Evolutionary conservation across 2,329 filamentous ascomycete species (phyloP).

Genomic region (Aspergillus pseudonomiae): DNA sequence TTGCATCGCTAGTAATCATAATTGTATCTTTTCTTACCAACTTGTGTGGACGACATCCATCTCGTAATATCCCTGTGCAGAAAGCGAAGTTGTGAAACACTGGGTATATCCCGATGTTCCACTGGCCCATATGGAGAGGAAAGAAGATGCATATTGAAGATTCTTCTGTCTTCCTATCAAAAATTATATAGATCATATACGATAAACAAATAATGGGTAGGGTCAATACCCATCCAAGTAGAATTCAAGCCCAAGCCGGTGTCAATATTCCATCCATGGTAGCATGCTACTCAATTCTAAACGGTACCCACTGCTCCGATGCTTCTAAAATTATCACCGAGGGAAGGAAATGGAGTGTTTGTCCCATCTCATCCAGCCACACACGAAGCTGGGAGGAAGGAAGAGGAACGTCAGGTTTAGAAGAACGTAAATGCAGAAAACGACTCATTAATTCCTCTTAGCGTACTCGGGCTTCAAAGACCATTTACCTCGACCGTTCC

Average conservation of each 20-base stretch:
- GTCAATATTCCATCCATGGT: background rate
- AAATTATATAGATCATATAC: no score
- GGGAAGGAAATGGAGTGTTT: background rate
- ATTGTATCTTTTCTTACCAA: background rate
- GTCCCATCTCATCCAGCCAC: background rate
- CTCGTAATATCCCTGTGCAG: no score
- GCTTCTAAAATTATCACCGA: background rate
- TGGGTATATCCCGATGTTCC: no score
- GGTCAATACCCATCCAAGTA: no score
- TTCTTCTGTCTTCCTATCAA: no score
- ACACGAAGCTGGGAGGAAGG: background rate
- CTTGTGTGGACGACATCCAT: no score
- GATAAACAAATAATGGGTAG: no score
- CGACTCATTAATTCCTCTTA: slow-evolving; percentile 15
- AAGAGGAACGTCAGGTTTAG: background rate
- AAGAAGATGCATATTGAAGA: no score
- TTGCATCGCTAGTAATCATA: background rate
- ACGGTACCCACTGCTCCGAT: background rate
- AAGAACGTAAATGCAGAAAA: background rate
- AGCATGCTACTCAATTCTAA: background rate
- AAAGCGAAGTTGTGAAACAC: no score
- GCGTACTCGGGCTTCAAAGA: slow-evolving; percentile 61
- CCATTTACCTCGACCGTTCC: slow-evolving; percentile 58
- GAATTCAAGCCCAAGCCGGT: background rate
- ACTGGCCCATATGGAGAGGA: no score